Conservation (phyloP, 495 filamentous ascomycete species). For the Penicillium waksmanii region DNA sequence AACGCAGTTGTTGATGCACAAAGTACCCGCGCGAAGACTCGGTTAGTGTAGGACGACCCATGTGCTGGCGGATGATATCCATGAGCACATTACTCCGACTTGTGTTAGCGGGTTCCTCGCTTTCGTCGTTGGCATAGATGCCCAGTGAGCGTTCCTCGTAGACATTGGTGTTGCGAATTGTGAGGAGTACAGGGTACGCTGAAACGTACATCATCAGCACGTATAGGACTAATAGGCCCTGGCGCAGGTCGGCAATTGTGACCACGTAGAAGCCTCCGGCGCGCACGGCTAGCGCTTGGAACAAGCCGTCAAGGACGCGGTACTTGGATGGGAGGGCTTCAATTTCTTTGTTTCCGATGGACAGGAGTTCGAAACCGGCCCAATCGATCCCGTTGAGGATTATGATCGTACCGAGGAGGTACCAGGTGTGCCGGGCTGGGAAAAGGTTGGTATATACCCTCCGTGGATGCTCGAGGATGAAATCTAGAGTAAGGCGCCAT, state of each 20-base stretch:
- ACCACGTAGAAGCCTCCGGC: conserved; percentile 86
- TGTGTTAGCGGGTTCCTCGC: conserved; percentile 19
- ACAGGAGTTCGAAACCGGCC: conserved; percentile 77
- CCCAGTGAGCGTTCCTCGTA: conserved; percentile 77
- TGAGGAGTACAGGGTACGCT: conserved; percentile 60
- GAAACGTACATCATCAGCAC: conserved; percentile 92
- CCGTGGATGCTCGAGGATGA: conserved; percentile 79
- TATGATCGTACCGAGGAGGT: conserved; percentile 72
- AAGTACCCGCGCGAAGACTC: conserved; percentile 55
- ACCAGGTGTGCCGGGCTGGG: conserved; percentile 76
- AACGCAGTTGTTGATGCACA: conserved; percentile 67
- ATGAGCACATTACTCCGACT: conserved; percentile 28
- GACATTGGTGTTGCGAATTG: conserved; percentile 72
- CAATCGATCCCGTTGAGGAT: conserved; percentile 81
- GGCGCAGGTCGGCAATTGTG: conserved; percentile 66
- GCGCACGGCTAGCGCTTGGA: conserved; percentile 83
- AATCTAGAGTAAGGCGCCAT: conserved; percentile 69
- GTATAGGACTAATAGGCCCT: conserved; percentile 78
- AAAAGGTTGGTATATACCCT: conserved; percentile 82
- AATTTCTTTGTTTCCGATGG: conserved; percentile 71
- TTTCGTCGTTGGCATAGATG: conserved; percentile 57
- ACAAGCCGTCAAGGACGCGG: conserved; percentile 76
- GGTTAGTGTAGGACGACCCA: conserved; percentile 33
- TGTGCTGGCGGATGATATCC: conserved; percentile 29
- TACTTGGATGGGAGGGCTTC: conserved; percentile 57